Evolutionary conservation across 306 rosid species (phyloP), one percentile per base, ranked within the genome.

Genomic region (Senna tora): DNA sequence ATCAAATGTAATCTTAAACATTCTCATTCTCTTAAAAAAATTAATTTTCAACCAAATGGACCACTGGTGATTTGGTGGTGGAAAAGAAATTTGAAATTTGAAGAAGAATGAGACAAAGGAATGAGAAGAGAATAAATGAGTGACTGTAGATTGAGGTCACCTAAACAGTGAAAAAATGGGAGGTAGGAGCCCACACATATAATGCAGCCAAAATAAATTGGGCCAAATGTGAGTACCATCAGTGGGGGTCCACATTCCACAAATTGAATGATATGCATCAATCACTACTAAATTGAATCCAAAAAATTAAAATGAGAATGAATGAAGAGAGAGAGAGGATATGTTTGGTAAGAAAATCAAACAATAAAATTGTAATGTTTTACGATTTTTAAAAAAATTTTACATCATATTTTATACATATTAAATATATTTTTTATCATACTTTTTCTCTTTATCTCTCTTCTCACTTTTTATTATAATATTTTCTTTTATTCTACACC

Each of bases 211-310:
- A 75, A 38, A 0, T 11, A 53, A 19, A 72, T 11, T 49, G 71
- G 83, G 59, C 69, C 74, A 86, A 64, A 65, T 73, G 77, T 75
- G 80, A 80, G 67, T 71, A 50, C 73, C 56, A 66, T 54, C 22
- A 42, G 45, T 61, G 1, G 80, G 87, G 91, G 92, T 81, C 91
- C 95, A 80, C 85, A 7, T 58, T 52, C 57, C 54, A 74, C 87
- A 69, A 78, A 72, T 54, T 80, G 93, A 79, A 77, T 75, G 5
- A 50, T 17, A 50, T 50, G 11, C 22, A 36, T 68, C 57, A 59
- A 75, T 71, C 79, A 80, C 74, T 87, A 80, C 74, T 87, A 84
- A 83, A 87, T 85, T 81, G 86, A 86, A 89, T 84, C 80, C 55
- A 60, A 69, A 86, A 81, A 87, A 86, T 33, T 33, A 36, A 36